Conservation (phyloP, 2,329 filamentous ascomycete species). For the Cordyceps cateniannulata region DNA sequence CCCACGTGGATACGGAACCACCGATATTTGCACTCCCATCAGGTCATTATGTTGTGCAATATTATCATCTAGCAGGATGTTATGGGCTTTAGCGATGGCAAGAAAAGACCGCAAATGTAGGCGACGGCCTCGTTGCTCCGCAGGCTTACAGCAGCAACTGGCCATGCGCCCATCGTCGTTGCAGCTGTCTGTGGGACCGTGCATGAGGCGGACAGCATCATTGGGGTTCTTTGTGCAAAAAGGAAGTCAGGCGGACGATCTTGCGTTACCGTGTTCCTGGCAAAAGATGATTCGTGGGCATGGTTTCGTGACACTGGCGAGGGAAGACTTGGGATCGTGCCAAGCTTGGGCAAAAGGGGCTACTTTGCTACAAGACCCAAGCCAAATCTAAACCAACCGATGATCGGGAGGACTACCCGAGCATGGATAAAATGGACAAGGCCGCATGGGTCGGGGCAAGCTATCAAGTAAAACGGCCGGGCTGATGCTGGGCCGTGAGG, state of each 20-base stretch:
- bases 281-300: background rate
- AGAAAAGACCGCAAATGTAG: background rate
- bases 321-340: background rate
- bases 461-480: too few relatives aligned
- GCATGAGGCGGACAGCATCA: background rate
- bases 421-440: background rate
- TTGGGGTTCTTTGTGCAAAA: background rate
- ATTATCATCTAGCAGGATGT: background rate
- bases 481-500: too few relatives aligned
- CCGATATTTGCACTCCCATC: background rate
- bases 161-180: too few relatives aligned
- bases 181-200: background rate
- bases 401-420: background rate
- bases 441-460: too few relatives aligned
- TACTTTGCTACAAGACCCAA: too few relatives aligned
- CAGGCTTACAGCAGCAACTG: background rate
- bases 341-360: too few relatives aligned
- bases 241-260: background rate
- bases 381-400: background rate
- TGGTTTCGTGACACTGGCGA: background rate
- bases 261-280: background rate
- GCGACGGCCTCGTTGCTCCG: background rate
- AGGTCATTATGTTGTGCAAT: conserved; percentile 6
- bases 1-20: background rate
- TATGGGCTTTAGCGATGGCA: background rate